phyloP scores from a whole-genome alignment of 345 rosid species.

The Diplotaxis tenuifolia region DNA sequence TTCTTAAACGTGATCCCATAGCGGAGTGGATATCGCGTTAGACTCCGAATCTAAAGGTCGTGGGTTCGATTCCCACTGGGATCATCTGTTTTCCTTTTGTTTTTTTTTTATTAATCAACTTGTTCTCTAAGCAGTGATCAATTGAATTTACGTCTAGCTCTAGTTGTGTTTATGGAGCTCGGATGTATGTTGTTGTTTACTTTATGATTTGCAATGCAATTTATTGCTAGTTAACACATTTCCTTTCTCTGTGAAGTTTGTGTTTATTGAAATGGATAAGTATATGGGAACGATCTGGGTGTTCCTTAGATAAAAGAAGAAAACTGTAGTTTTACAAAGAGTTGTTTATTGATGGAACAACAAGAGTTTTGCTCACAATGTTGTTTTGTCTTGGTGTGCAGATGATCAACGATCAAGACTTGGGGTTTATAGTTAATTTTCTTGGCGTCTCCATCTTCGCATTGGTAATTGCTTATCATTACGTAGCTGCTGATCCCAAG shows the following conservation, averaged over 20 bases:
- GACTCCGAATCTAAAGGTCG: conserved; percentile 57
- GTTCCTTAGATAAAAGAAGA: not conserved
- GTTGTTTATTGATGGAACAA: not conserved
- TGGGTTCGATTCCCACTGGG: too few relatives aligned
- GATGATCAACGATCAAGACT: conserved; percentile 83
- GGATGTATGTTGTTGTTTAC: too few relatives aligned
- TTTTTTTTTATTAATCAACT: too few relatives aligned
- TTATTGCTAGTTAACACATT: too few relatives aligned
- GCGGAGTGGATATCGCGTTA: conserved; percentile 97
- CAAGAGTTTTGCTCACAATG: conserved; percentile 9
- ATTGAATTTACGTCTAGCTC: not conserved
- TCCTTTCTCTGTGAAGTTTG: not conserved
- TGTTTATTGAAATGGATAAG: not conserved
- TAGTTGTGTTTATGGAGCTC: not conserved
- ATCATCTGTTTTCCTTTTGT: too few relatives aligned
- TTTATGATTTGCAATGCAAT: too few relatives aligned
- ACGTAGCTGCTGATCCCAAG: conserved; percentile 81
- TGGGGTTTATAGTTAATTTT: conserved; percentile 75
- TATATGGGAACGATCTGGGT: conserved; percentile 2
- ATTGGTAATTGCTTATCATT: conserved; percentile 76
- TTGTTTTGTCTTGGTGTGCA: conserved; percentile 38
- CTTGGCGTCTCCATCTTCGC: conserved; percentile 73
- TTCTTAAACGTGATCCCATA: conserved; percentile 61
- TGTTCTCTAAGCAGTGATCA: too few relatives aligned
- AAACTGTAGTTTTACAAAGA: not conserved